These are phyloP conservation scores for Ehretia macrophylla DNA, from an alignment of 257 asterid species.

Conservation along the genomic window DNA sequence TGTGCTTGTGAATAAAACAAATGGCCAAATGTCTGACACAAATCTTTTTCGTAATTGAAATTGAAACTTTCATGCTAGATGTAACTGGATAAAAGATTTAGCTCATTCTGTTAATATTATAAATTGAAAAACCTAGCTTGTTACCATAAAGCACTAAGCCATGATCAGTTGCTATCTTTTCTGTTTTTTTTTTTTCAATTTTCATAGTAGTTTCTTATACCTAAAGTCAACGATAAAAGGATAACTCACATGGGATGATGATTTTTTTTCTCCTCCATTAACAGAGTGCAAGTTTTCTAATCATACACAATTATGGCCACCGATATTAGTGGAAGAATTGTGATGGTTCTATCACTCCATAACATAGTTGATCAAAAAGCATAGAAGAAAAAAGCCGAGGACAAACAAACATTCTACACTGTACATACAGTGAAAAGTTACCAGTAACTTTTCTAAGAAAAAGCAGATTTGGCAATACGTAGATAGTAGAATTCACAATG, in stretches of 20 bases:
- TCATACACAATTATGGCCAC: conserved; percentile 4
- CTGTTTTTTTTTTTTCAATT: too few species aligned
- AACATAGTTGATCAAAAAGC: conserved; percentile 1
- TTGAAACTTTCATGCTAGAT: too few species aligned
- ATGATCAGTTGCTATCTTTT: too few species aligned
- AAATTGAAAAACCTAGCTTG: too few species aligned
- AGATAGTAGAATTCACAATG: not conserved
- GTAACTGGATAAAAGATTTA: too few species aligned
- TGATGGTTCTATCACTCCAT: not conserved
- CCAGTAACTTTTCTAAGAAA: conserved; percentile 12
- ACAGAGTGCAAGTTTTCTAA: not conserved
- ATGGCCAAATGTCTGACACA: too few species aligned
- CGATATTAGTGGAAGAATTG: not conserved
- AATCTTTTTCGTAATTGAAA: too few species aligned
- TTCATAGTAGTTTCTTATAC: not conserved
- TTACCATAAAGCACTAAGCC: too few species aligned
- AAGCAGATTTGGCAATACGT: conserved; percentile 14
- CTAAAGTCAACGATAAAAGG: conserved; percentile 6
- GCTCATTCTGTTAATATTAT: too few species aligned
- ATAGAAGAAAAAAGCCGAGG: conserved; percentile 4
- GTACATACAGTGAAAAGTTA: conserved; percentile 12
- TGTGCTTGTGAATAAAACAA: too few species aligned
- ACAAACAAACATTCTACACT: conserved; percentile 22
- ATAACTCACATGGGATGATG: conserved; percentile 10
- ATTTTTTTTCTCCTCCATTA: conserved; percentile 5